phyloP scores from a whole-genome alignment of 257 asterid genomes.

The Voacanga thouarsii region DNA sequence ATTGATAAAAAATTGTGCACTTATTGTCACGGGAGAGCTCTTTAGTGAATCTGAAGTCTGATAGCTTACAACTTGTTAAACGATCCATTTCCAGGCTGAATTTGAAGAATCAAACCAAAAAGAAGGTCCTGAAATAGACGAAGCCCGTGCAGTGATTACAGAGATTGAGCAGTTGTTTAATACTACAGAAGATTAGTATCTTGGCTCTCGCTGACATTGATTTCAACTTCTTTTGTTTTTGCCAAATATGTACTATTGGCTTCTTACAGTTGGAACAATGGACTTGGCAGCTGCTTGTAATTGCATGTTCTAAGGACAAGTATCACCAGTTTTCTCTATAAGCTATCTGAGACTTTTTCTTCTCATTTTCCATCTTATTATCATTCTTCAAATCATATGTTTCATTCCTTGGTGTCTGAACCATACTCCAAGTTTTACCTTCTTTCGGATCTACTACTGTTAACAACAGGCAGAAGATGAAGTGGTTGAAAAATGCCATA shows the following conservation, averaged over 20 bases:
- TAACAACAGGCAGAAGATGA: too few species aligned
- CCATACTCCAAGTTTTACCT: too few species aligned
- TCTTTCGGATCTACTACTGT: too few species aligned
- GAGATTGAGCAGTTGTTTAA: conserved; percentile 59
- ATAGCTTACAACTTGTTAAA: neutral
- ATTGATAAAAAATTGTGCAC: neutral
- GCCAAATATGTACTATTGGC: neutral
- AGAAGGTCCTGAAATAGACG: conserved; percentile 64
- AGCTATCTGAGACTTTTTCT: neutral
- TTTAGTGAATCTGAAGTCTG: neutral
- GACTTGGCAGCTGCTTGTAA: neutral
- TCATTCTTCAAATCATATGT: too few species aligned
- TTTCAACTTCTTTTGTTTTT: neutral
- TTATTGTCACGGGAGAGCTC: neutral
- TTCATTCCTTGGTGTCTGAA: too few species aligned
- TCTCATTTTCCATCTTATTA: neutral
- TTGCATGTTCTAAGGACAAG: neutral
- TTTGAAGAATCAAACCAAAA: conserved; percentile 61
- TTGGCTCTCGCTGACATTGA: neutral
- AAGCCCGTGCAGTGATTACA: conserved; percentile 55
- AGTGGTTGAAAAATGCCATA: too few species aligned
- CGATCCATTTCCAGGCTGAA: conserved; percentile 49
- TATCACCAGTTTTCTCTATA: neutral
- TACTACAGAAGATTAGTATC: conserved; percentile 35
- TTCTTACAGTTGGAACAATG: neutral